phyloP scores from a whole-genome alignment of 495 filamentous ascomycete genomes.

The Tuber umbilicatum region DNA sequence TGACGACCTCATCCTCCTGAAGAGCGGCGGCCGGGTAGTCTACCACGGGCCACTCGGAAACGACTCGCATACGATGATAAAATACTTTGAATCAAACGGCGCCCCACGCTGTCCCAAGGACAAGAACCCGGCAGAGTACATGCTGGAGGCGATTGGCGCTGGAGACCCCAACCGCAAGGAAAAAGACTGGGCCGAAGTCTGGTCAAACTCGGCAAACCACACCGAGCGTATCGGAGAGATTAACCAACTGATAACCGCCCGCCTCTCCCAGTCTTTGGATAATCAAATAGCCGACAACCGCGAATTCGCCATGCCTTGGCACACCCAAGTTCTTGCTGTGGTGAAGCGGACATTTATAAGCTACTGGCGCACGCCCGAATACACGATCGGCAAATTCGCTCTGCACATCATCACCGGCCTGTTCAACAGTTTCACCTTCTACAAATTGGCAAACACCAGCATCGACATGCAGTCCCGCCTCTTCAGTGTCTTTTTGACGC shows the following conservation, averaged over 20 bases:
- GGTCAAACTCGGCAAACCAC: constrained; percentile 47
- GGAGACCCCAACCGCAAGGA: constrained; percentile 58
- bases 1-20: constrained; percentile 62
- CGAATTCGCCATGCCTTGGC: constrained; percentile 50
- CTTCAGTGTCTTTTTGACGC: constrained; percentile 44
- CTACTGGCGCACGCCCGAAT: constrained; percentile 45
- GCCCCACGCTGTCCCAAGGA: constrained; percentile 53
- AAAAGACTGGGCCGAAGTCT: constrained; percentile 58
- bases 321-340: constrained; percentile 43
- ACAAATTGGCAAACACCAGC: constrained; percentile 37
- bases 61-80: constrained; percentile 52
- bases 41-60: constrained; percentile 61
- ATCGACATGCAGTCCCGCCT: constrained; percentile 43
- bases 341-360: constrained; percentile 43
- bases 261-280: constrained; percentile 36
- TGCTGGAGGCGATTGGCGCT: constrained; percentile 61
- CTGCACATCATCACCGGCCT: constrained; percentile 46
- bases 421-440: constrained; percentile 56
- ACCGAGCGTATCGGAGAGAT: constrained; percentile 47
- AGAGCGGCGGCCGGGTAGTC: constrained; percentile 61
- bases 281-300: constrained; percentile 45
- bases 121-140: constrained; percentile 63
- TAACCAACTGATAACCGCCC: constrained; percentile 43
- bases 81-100: constrained; percentile 60
- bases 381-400: constrained; percentile 47